Evolutionary conservation across 176 grass and related monocot genomes (phyloP), one percentile per base, ranked within the genome.

Genomic region (Paspalum vaginatum): DNA sequence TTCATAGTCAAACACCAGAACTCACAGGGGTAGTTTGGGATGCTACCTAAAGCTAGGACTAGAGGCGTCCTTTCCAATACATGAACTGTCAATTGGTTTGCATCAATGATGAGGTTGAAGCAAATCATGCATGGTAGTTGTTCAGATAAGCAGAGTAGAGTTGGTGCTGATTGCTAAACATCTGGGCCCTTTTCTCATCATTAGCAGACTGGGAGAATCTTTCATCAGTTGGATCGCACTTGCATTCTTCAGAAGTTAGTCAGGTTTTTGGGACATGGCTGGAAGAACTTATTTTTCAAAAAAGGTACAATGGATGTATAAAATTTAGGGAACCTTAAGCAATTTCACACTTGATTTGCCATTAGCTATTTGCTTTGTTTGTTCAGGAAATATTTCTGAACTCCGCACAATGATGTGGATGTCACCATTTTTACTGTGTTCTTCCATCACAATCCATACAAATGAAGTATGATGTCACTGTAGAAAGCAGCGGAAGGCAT

Each of bases 11-110:
- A 80, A 85, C 70, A 76, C 70, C 54, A 55, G 21, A 80, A 76
- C 48, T 62, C 58, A 41, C 71, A 56, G 75, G 17, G 75, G 64
- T 54, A 81, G 87, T 77, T 85, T 43, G 56, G 17, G 71, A 80
- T 89, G 87, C 71, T 70, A 65, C 77, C 87, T 77, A 85, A 89
- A 85, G 87, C 82, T 49, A 76, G 70, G 77, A 72, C 83, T 85
- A 72, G 78, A 81, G 72, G 65, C 53, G 82, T 85, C 65, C 77
- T 85, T 85, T 89, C 78, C 87, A 65, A 77, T 78, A 17, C 78
- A 82, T 85, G 50, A 82, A 78, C 50, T 82, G 66, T 85, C 84
- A 18, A 77, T 72, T 76, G 65, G 65, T 74, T 72, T 81, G 49
- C 49, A 40, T 6, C 83, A 82, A 85, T 85, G 65, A 89, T 89